Conservation (phyloP, 768 basidiomycete genomes). For the Calocybe cyanea region DNA sequence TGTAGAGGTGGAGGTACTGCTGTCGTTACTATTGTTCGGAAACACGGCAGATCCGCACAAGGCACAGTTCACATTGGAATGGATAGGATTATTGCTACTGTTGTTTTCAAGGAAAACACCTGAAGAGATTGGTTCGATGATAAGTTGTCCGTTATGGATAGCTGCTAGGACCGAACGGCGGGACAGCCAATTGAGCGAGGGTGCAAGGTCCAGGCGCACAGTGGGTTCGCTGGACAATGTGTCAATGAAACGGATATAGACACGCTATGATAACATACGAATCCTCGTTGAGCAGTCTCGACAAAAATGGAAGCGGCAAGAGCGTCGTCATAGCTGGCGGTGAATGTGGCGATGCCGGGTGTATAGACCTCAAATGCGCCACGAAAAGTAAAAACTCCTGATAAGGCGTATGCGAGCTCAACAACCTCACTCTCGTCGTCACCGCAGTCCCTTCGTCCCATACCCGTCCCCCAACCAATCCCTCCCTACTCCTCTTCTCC, state of each 20-base stretch:
- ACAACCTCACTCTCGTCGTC: conserved; percentile 39
- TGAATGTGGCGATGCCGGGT: conserved; percentile 52
- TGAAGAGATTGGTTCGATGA: conserved; percentile 80
- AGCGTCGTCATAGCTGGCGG: conserved; percentile 72
- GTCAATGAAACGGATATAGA: conserved; percentile 4
- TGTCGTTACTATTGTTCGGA: conserved; percentile 26
- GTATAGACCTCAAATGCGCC: conserved; percentile 68
- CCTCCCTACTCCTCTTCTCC: conserved; percentile 48
- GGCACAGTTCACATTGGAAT: conserved; percentile 65
- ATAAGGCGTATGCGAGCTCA: conserved; percentile 72
- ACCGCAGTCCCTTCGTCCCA: conserved; percentile 58
- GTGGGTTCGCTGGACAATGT: conserved; percentile 95
- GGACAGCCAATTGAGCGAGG: conserved; percentile 92
- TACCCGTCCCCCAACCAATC: conserved; percentile 53
- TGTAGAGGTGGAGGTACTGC: conserved; percentile 24
- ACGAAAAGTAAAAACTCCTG: conserved; percentile 79
- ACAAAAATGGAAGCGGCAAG: conserved; percentile 73
- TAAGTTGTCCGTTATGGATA: conserved; percentile 82
- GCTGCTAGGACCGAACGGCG: conserved; percentile 80
- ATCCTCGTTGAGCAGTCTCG: conserved; percentile 75
- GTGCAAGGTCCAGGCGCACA: conserved; percentile 88
- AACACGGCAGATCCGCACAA: conserved; percentile 69
- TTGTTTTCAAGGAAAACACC: conserved; percentile 54
- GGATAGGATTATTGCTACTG: conserved; percentile 42
- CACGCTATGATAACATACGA: conserved; percentile 49